phyloP scores from a whole-genome alignment of 306 rosid species.

The Glycine tomentella region DNA sequence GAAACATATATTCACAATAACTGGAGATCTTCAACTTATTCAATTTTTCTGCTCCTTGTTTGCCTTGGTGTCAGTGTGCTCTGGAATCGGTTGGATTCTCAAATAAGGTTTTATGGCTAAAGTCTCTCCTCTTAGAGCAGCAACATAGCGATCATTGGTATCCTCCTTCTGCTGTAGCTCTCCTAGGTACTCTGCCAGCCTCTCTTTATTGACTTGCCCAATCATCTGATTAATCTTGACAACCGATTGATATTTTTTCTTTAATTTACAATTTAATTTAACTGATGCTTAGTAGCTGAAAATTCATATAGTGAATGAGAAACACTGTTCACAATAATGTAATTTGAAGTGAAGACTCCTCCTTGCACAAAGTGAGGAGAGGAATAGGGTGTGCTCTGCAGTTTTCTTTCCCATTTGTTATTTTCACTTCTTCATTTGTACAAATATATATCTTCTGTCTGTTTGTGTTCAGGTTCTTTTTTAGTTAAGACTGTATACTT shows the following conservation, averaged over 20 bases:
- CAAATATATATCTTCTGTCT: neutral
- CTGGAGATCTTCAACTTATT: conserved; percentile 29
- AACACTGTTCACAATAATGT: no score
- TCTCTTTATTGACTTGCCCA: conserved; percentile 82
- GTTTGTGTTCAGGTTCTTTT: neutral
- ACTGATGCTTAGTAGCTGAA: no score
- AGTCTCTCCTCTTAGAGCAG: conserved; percentile 86
- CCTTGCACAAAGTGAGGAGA: no score
- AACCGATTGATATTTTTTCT: no score
- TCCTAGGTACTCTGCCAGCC: conserved; percentile 76
- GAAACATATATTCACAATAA: conserved; percentile 28
- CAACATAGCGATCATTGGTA: conserved; percentile 89
- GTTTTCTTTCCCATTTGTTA: no score
- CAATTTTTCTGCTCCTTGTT: conserved; percentile 59
- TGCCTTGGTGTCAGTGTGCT: conserved; percentile 42
- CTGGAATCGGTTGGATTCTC: conserved; percentile 81
- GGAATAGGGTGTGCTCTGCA: no score
- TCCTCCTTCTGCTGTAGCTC: conserved; percentile 81
- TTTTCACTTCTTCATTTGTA: no score
- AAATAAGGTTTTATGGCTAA: conserved; percentile 84
- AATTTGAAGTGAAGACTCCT: no score
- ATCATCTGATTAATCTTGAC: no score
- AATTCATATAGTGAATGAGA: no score
- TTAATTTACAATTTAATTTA: no score
- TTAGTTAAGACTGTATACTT: neutral